Evolutionary conservation across 495 filamentous ascomycete genomes (phyloP).

Genomic region (Podospora conica): DNA sequence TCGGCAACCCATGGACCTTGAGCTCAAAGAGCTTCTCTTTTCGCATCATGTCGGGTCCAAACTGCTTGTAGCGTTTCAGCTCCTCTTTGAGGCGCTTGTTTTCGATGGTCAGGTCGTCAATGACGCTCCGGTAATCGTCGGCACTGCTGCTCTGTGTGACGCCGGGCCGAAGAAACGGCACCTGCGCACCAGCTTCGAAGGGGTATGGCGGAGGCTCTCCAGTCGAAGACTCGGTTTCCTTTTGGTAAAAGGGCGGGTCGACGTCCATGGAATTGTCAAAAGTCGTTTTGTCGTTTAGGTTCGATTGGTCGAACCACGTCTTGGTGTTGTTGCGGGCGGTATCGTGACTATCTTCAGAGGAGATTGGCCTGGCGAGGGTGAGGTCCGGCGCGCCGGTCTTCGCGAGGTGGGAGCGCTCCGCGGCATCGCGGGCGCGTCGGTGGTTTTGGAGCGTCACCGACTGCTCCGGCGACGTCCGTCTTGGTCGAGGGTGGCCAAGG

Average conservation of each 20-base stretch:
- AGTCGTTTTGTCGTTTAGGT: constrained; percentile 32
- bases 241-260: constrained; percentile 51
- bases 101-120: constrained; percentile 66
- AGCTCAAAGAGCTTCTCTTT: constrained; percentile 72
- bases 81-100: constrained; percentile 66
- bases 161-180: constrained; percentile 18
- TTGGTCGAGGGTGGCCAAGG: constrained; percentile 32
- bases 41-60: constrained; percentile 51
- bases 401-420: background rate
- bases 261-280: constrained; percentile 39
- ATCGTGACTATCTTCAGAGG: constrained; percentile 37
- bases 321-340: constrained; percentile 36
- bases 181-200: constrained; percentile 17
- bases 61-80: constrained; percentile 58
- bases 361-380: constrained; percentile 27
- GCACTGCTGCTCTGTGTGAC: constrained; percentile 45
- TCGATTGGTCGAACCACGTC: constrained; percentile 44
- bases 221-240: constrained; percentile 40
- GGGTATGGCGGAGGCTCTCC: constrained; percentile 25
- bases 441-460: constrained; percentile 39
- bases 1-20: constrained; percentile 60
- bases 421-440: constrained; percentile 33
- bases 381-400: background rate
- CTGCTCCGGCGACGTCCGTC: constrained; percentile 32
- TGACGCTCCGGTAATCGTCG: constrained; percentile 59